These are phyloP conservation scores for Macrolepiota albuminosa DNA, from an alignment of 768 basidiomycete genomes.

Conservation along the genomic window DNA sequence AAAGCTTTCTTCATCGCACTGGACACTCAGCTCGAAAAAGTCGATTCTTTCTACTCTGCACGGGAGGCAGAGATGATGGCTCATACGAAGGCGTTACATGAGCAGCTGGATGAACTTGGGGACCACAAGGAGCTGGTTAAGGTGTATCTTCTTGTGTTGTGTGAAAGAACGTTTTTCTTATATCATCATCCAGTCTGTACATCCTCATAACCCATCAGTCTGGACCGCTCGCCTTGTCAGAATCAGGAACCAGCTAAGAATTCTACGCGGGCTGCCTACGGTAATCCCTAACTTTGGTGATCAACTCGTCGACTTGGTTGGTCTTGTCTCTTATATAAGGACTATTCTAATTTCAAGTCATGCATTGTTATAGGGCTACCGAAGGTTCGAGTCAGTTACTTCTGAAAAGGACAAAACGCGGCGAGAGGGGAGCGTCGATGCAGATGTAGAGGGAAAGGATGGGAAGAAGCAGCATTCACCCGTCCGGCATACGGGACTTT, in stretches of 20 bases:
- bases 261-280: neutral
- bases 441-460: constrained; percentile 4
- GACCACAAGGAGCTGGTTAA: constrained; percentile 60
- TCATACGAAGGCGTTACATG: constrained; percentile 44
- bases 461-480: constrained; percentile 5
- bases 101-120: constrained; percentile 70
- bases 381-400: neutral
- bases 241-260: constrained; percentile 2
- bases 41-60: constrained; percentile 77
- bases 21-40: constrained; percentile 77
- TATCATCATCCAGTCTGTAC: constrained; percentile 6
- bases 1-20: constrained; percentile 71
- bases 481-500: constrained; percentile 13
- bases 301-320: neutral
- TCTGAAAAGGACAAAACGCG: neutral
- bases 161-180: neutral
- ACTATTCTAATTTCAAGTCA: neutral
- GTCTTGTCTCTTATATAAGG: neutral
- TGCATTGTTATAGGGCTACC: neutral
- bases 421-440: neutral
- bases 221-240: constrained; percentile 8
- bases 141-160: constrained; percentile 30
- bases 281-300: neutral
- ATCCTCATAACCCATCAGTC: constrained; percentile 7
- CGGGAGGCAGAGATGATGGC: constrained; percentile 60